Evolutionary conservation across 1,284 basidiomycete genomes (phyloP).

Genomic region (Pseudozyma tsukubaensis): DNA sequence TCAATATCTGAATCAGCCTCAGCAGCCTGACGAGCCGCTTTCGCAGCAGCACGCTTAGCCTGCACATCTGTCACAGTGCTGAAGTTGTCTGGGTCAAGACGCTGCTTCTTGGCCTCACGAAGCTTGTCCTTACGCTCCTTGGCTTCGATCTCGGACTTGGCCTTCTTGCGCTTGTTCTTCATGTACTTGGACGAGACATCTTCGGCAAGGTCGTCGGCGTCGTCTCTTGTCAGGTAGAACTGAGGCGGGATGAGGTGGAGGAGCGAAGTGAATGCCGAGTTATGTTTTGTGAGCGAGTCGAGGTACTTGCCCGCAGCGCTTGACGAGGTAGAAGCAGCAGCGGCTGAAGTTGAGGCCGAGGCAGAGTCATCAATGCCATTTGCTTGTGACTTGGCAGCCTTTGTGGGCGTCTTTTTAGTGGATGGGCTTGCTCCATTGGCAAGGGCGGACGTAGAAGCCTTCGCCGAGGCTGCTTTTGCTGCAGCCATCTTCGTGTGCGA

Average conservation of each 20-base stretch:
- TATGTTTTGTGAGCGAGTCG: constrained; percentile 51
- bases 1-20: constrained; percentile 46
- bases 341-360: constrained; percentile 24
- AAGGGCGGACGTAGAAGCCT: constrained; percentile 15
- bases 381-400: constrained; percentile 14
- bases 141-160: constrained; percentile 60
- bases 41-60: constrained; percentile 50
- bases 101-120: constrained; percentile 56
- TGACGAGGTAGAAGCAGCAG: constrained; percentile 11
- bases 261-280: constrained; percentile 57
- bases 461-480: constrained; percentile 28
- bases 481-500: constrained; percentile 23
- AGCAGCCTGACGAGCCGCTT: constrained; percentile 37
- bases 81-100: constrained; percentile 64
- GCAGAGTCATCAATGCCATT: constrained; percentile 13
- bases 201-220: constrained; percentile 50
- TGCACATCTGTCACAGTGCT: constrained; percentile 58
- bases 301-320: constrained; percentile 27
- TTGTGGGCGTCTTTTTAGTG: constrained; percentile 23
- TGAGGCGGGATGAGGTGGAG: constrained; percentile 63
- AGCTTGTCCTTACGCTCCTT: constrained; percentile 56
- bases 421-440: constrained; percentile 18
- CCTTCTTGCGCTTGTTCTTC: constrained; percentile 66
- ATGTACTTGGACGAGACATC: constrained; percentile 56
- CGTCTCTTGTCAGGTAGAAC: constrained; percentile 57